Conservation (phyloP, 2,329 filamentous ascomycete species). For the Macrophomina phaseolina region DNA sequence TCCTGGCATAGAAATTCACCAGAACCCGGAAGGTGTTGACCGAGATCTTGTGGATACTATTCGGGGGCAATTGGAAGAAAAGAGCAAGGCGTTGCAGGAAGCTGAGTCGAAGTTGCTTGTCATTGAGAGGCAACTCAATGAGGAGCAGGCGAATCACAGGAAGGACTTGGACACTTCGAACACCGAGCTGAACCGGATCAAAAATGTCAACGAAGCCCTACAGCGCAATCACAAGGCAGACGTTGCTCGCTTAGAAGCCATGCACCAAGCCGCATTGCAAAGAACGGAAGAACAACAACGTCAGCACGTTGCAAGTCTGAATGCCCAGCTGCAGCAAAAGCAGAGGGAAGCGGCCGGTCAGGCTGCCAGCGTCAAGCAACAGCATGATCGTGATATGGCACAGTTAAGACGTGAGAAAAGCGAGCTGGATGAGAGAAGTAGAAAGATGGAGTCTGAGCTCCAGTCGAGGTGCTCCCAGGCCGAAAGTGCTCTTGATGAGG, state of each 20-base stretch:
- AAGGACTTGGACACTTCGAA: slow-evolving; percentile 61
- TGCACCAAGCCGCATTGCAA: slow-evolving; percentile 40
- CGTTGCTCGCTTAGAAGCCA: slow-evolving; percentile 55
- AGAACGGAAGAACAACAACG: slow-evolving; percentile 57
- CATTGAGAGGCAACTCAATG: slow-evolving; percentile 65
- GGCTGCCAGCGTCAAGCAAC: slow-evolving; percentile 39
- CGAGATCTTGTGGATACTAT: slow-evolving; percentile 88
- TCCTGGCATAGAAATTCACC: slow-evolving; percentile 77
- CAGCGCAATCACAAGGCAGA: slow-evolving; percentile 74
- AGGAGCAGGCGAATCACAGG: slow-evolving; percentile 75
- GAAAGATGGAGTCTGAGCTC: slow-evolving; percentile 30
- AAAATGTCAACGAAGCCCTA: slow-evolving; percentile 71
- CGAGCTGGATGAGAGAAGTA: slow-evolving; percentile 38
- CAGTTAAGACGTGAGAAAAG: slow-evolving; percentile 34
- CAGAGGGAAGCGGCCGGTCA: slow-evolving; percentile 38
- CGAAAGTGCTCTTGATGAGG: slow-evolving; percentile 16
- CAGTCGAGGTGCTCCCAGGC: slow-evolving; percentile 35
- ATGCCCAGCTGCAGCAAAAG: slow-evolving; percentile 43
- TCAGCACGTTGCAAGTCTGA: slow-evolving; percentile 45
- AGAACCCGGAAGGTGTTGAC: slow-evolving; percentile 91
- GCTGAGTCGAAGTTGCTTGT: slow-evolving; percentile 62
- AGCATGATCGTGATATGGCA: slow-evolving; percentile 42
- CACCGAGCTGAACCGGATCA: slow-evolving; percentile 59
- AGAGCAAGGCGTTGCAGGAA: slow-evolving; percentile 64
- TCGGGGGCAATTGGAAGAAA: slow-evolving; percentile 76